Conservation (phyloP, 305 asterid species). For the Fraxinus sp. region DNA sequence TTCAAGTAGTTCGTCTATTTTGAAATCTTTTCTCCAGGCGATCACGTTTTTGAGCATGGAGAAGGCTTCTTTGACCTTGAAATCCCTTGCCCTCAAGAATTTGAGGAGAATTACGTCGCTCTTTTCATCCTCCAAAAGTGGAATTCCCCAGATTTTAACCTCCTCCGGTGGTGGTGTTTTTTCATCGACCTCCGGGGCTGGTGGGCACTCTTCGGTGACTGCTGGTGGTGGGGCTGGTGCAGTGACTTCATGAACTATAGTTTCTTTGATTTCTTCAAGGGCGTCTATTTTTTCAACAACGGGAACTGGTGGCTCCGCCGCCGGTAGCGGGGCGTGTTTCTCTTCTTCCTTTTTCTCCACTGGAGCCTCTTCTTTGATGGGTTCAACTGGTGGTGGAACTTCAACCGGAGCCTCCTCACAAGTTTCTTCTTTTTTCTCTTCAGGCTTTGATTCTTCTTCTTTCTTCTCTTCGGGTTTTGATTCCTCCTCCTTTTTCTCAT, state of each 20-base stretch:
- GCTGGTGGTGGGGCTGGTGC: constrained; percentile 36
- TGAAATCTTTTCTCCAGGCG: constrained; percentile 80
- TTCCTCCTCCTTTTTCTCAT: constrained; percentile 8
- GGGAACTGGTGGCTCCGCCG: constrained; percentile 25
- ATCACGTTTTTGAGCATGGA: constrained; percentile 79
- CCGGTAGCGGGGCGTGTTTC: constrained; percentile 22
- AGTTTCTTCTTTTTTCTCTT: constrained; percentile 28
- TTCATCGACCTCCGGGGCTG: constrained; percentile 24
- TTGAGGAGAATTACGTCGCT: constrained; percentile 77
- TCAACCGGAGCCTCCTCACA: constrained; percentile 26
- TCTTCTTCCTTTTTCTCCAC: constrained; percentile 34
- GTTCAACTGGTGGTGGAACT: constrained; percentile 30
- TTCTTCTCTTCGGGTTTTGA: neutral
- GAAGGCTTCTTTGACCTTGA: constrained; percentile 81
- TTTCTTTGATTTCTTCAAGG: constrained; percentile 68
- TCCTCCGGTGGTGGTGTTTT: constrained; percentile 53
- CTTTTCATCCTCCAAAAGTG: constrained; percentile 63
- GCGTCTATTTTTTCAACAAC: constrained; percentile 29
- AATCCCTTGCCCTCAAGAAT: constrained; percentile 83
- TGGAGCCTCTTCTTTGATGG: constrained; percentile 23
- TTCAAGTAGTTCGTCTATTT: constrained; percentile 54
- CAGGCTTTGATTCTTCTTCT: constrained; percentile 22
- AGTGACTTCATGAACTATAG: constrained; percentile 59
- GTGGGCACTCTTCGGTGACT: constrained; percentile 26
- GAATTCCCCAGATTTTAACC: constrained; percentile 80